These are phyloP conservation scores for Spiraea crenata DNA, from an alignment of 331 rosid genomes.

Conservation along the genomic window DNA sequence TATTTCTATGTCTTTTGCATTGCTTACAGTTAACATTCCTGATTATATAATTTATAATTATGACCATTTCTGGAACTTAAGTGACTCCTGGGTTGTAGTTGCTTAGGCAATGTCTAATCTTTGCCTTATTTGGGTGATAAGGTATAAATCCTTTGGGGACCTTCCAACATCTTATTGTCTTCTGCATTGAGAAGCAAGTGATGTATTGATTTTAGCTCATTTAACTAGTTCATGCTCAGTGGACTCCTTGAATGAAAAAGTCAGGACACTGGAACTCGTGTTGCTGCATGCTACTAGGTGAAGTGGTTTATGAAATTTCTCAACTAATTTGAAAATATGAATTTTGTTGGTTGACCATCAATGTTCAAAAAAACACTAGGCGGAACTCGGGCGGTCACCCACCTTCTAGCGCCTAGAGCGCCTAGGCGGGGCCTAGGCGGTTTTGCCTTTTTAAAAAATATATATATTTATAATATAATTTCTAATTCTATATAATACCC, in stretches of 20 bases:
- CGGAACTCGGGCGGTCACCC: too few relatives aligned
- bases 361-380: too few relatives aligned
- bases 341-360: not conserved
- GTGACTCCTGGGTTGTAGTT: not conserved
- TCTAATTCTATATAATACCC: too few relatives aligned
- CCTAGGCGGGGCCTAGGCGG: too few relatives aligned
- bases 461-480: too few relatives aligned
- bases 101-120: constrained; percentile 7
- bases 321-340: not conserved
- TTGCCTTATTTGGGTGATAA: not conserved
- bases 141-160: not conserved
- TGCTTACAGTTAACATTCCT: not conserved
- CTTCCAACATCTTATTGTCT: not conserved
- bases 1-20: not conserved
- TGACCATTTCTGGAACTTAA: not conserved
- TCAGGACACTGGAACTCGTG: constrained; percentile 1
- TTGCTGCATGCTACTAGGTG: not conserved
- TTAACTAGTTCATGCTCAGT: not conserved
- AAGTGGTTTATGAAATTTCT: not conserved
- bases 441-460: too few relatives aligned
- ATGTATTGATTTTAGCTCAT: not conserved
- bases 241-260: not conserved
- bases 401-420: too few relatives aligned
- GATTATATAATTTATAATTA: not conserved
- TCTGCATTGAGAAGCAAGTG: not conserved